Conservation (phyloP, 83 land plant genomes). For the Diphasiastrum complanatum region DNA sequence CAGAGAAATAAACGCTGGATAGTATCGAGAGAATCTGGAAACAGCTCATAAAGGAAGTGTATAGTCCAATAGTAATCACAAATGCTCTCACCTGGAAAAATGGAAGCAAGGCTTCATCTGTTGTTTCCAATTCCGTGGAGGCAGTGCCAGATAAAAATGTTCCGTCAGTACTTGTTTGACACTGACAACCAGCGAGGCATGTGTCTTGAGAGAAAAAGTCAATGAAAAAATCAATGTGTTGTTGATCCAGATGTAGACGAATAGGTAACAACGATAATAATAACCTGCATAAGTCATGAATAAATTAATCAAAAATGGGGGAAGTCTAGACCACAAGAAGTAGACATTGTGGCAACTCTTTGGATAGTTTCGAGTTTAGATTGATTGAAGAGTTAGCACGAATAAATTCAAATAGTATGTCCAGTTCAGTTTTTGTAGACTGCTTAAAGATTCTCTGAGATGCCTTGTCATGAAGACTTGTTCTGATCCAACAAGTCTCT, state of each 20-base stretch:
- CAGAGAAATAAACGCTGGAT: too few relatives aligned
- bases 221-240: constrained; percentile 75
- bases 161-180: constrained; percentile 3
- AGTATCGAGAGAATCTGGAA: too few relatives aligned
- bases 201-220: constrained; percentile 51
- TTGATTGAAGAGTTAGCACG: not conserved
- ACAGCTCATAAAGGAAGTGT: constrained; percentile 1
- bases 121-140: constrained; percentile 11
- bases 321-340: not conserved
- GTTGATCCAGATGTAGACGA: constrained; percentile 81
- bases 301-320: not conserved
- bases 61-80: not conserved
- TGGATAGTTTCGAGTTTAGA: too few relatives aligned
- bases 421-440: too few relatives aligned
- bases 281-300: constrained; percentile 40
- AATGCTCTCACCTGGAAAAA: constrained; percentile 69
- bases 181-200: constrained; percentile 11
- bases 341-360: not conserved
- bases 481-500: too few relatives aligned
- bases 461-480: too few relatives aligned
- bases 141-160: not conserved
- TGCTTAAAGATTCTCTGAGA: too few relatives aligned
- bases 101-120: constrained; percentile 66
- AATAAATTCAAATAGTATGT: not conserved
- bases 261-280: constrained; percentile 59